These are phyloP conservation scores for Conoideocrella luteorostrata DNA, from an alignment of 2,329 filamentous ascomycete genomes.

Conservation along the genomic window DNA sequence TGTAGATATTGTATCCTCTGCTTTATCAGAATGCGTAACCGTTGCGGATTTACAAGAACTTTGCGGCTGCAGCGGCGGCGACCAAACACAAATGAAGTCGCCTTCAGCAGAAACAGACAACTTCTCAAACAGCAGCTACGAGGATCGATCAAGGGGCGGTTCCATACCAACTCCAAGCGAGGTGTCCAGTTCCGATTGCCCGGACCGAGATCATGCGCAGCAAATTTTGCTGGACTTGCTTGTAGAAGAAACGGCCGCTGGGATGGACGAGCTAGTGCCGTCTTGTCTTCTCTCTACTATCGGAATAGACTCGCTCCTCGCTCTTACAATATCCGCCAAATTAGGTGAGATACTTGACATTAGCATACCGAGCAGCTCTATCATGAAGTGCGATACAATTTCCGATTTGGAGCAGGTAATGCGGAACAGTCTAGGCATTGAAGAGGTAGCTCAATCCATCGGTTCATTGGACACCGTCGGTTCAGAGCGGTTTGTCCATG, in stretches of 20 bases:
- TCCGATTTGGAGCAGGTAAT: slow-evolving; percentile 14
- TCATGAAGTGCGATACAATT: slow-evolving; percentile 10
- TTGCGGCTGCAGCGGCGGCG: slow-evolving; percentile 5
- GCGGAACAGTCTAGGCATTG: background rate
- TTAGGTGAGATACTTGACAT: slow-evolving; percentile 19
- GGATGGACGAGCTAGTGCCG: slow-evolving; percentile 10
- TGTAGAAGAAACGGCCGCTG: slow-evolving; percentile 15
- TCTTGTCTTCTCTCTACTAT: slow-evolving; percentile 14
- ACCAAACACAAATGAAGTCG: slow-evolving; percentile 37
- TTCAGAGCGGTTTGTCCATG: too few relatives aligned
- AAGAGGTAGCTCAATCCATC: background rate
- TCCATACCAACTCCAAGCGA: slow-evolving; percentile 14
- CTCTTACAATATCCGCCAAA: slow-evolving; percentile 12
- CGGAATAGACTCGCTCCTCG: slow-evolving; percentile 16
- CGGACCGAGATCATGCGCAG: slow-evolving; percentile 10
- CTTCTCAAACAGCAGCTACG: slow-evolving; percentile 57
- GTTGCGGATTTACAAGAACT: slow-evolving; percentile 10
- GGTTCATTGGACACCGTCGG: too few relatives aligned
- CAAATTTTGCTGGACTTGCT: slow-evolving; percentile 10
- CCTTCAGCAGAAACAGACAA: slow-evolving; percentile 41
- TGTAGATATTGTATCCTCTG: slow-evolving; percentile 42
- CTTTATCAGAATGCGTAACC: slow-evolving; percentile 5
- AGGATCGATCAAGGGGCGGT: slow-evolving; percentile 26
- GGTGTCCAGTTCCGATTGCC: slow-evolving; percentile 55
- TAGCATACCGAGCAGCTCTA: slow-evolving; percentile 10